phyloP scores from a whole-genome alignment of 225 moss, liverwort and hornwort genomes.

The Pseudisothecium myosuroides region DNA sequence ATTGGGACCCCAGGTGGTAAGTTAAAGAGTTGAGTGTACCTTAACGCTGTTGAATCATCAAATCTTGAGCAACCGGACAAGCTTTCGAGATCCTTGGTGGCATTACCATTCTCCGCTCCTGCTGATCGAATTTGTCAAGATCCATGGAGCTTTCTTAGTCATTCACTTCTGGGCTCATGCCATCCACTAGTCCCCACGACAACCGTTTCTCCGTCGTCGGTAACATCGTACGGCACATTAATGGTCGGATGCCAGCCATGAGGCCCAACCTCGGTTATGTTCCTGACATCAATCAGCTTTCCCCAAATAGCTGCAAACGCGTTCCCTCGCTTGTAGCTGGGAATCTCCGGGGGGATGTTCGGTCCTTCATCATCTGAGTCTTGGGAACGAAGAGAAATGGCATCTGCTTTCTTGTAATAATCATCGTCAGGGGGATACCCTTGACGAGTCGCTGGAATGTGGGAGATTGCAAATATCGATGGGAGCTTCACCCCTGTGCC shows the following conservation, averaged over 20 bases:
- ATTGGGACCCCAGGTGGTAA: background rate
- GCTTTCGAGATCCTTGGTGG: background rate
- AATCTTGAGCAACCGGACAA: background rate
- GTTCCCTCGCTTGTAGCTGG: background rate
- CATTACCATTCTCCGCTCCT: background rate
- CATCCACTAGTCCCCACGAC: background rate
- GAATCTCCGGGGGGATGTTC: background rate
- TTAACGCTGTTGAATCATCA: background rate
- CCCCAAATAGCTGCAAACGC: background rate
- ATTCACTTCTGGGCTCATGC: slow-evolving; percentile 1
- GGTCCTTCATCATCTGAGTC: background rate
- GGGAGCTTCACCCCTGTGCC: background rate
- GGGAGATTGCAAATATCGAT: slow-evolving; percentile 20
- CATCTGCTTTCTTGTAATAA: background rate
- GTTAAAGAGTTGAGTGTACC: background rate
- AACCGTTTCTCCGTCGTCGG: background rate
- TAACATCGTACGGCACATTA: background rate
- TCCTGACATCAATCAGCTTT: slow-evolving; percentile 23
- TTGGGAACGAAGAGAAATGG: background rate
- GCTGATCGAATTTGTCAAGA: background rate
- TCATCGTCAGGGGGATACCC: background rate
- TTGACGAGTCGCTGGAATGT: slow-evolving; percentile 2
- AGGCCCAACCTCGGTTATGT: background rate
- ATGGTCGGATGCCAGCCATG: slow-evolving; percentile 6
- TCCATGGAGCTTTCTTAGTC: background rate